Percentiles rank a stretch among this genome's conserved stretches.
Conservation (phyloP, 1,284 basidiomycete species). For the Malassezia brasiliensis region DNA sequence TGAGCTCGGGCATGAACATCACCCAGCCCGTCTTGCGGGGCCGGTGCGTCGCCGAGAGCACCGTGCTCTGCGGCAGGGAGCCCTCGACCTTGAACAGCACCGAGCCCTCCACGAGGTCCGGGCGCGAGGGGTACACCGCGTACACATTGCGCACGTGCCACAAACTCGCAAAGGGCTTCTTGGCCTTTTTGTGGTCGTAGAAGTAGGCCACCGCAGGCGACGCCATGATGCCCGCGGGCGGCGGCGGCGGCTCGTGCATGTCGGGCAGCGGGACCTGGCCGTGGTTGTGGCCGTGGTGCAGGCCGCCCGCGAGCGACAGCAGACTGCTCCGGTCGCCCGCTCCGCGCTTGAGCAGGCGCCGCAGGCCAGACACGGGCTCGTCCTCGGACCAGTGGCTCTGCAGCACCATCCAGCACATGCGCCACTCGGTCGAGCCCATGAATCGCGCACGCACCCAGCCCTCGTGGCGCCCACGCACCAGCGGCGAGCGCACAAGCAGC, state of each 20-base stretch:
- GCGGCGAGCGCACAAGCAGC: constrained; percentile 24
- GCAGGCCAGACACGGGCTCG: constrained; percentile 29
- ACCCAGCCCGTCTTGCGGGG: constrained; percentile 50
- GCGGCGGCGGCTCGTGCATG: constrained; percentile 21
- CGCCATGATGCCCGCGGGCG: constrained; percentile 35
- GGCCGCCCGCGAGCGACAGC: constrained; percentile 22
- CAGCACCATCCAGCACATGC: constrained; percentile 77
- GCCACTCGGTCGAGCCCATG: constrained; percentile 93
- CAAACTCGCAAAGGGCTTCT: constrained; percentile 42
- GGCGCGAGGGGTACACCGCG: constrained; percentile 44
- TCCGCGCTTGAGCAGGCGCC: constrained; percentile 18
- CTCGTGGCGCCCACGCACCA: constrained; percentile 64
- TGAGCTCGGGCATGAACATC: constrained; percentile 49
- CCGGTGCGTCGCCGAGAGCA: constrained; percentile 55
- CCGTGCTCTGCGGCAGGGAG: constrained; percentile 29
- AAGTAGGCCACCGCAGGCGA: constrained; percentile 40
- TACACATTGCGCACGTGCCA: constrained; percentile 40
- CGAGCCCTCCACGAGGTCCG: constrained; percentile 44
- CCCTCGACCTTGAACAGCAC: constrained; percentile 47
- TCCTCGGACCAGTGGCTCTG: constrained; percentile 32
- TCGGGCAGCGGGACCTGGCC: constrained; percentile 8
- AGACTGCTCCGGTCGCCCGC: constrained; percentile 31
- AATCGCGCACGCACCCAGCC: constrained; percentile 86
- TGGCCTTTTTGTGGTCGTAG: constrained; percentile 42
- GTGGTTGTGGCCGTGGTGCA: not conserved